A percentile compares a stretch with the other conserved stretches of the same genome.
Conservation (phyloP, 257 asterid species). For the Solanum arcanum region DNA sequence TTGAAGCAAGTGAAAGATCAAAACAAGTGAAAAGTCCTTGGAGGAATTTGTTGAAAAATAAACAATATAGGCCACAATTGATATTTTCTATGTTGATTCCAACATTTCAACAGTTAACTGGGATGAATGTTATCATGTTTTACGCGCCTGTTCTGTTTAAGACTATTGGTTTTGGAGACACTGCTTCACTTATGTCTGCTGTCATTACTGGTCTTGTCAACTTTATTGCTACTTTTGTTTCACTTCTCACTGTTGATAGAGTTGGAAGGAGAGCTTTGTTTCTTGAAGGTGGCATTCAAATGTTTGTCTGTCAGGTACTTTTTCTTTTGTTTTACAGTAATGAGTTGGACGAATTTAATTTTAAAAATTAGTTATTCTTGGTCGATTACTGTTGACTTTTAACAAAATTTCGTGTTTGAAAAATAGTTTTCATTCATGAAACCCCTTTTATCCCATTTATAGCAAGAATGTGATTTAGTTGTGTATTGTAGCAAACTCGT, state of each 20-base stretch:
- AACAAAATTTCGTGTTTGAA: too few relatives aligned
- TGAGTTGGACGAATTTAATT: not conserved
- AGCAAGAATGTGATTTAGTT: too few relatives aligned
- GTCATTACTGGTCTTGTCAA: constrained; percentile 43
- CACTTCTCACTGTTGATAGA: constrained; percentile 49
- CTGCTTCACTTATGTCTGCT: constrained; percentile 42
- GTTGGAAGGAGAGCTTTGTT: constrained; percentile 67
- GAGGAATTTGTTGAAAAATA: constrained; percentile 29
- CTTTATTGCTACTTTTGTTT: constrained; percentile 39
- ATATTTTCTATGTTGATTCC: constrained; percentile 60
- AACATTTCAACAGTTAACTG: constrained; percentile 64
- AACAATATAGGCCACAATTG: constrained; percentile 63
- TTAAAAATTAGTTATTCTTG: not conserved
- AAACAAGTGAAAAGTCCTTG: constrained; percentile 46
- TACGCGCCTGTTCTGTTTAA: constrained; percentile 72
- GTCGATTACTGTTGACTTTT: not conserved
- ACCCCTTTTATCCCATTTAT: too few relatives aligned
- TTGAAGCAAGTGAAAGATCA: constrained; percentile 59
- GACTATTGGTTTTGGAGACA: constrained; percentile 50
- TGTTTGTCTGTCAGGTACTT: constrained; percentile 48
- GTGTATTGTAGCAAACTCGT: not conserved
- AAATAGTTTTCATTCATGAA: too few relatives aligned
- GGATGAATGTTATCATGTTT: constrained; percentile 65
- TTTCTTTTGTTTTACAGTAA: not conserved
- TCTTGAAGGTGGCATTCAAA: constrained; percentile 54